Evolutionary conservation across 2,329 filamentous ascomycete species (phyloP).

Genomic region (Arthrocladium fulminans): DNA sequence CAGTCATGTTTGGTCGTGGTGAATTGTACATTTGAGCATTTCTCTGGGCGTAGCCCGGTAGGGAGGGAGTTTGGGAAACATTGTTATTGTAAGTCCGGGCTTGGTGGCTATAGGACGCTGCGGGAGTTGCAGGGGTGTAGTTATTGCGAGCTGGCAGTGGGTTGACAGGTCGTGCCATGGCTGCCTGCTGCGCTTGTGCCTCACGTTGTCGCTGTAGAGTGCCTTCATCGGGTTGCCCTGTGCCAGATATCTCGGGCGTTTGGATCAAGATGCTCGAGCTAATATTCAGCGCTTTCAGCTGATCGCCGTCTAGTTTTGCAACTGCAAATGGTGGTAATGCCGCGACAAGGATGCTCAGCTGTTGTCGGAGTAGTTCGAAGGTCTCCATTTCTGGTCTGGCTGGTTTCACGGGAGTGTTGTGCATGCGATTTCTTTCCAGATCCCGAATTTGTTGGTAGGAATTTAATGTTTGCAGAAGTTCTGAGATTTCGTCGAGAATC

Average conservation of each 20-base stretch:
- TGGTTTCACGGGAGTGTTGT: conserved; percentile 39
- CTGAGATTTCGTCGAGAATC: conserved; percentile 49
- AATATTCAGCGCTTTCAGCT: conserved; percentile 72
- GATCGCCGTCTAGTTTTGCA: conserved; percentile 75
- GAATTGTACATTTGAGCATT: conserved; percentile 25
- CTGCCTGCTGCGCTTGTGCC: conserved; percentile 26
- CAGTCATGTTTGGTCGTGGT: conserved; percentile 25
- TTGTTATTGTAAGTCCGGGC: conserved; percentile 17
- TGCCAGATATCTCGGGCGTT: conserved; percentile 63
- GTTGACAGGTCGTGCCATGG: conserved; percentile 24
- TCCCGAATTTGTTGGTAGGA: conserved; percentile 55
- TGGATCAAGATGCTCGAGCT: conserved; percentile 69
- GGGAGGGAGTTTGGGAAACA: conserved; percentile 25
- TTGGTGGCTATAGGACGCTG: conserved; percentile 17
- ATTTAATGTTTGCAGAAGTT: conserved; percentile 52
- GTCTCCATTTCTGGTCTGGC: conserved; percentile 48
- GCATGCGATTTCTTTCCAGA: conserved; percentile 26
- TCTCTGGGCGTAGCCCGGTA: conserved; percentile 24
- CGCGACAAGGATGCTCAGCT: conserved; percentile 64
- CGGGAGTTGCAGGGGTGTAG: conserved; percentile 15
- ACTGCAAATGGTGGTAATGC: conserved; percentile 75
- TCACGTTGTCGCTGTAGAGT: conserved; percentile 42
- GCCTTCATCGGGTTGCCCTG: conserved; percentile 74
- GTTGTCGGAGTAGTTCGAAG: conserved; percentile 67
- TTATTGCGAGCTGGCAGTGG: conserved; percentile 14